phyloP scores from a whole-genome alignment of 305 asterid species.

The Solanum hybrid region DNA sequence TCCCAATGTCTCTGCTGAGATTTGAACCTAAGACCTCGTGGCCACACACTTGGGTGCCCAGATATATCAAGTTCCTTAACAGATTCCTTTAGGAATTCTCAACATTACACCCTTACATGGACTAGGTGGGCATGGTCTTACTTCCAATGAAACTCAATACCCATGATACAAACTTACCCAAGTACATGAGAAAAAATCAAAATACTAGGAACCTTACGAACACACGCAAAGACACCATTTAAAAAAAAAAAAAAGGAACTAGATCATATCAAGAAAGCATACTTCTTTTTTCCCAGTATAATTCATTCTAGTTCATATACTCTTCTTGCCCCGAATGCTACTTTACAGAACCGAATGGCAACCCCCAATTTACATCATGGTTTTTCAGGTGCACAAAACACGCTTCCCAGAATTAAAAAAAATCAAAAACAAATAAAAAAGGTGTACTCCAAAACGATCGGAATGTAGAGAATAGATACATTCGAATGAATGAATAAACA shows the following conservation, averaged over 20 bases:
- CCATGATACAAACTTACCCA: not conserved
- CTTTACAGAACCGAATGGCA: not conserved
- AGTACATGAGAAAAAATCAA: not conserved
- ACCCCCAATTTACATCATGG: not conserved
- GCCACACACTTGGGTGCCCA: not conserved
- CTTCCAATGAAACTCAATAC: not conserved
- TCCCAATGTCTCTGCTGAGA: not conserved
- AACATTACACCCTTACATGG: not conserved
- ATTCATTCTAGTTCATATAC: not conserved
- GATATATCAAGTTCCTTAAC: not conserved
- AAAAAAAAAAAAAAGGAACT: no score
- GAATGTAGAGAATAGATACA: not conserved
- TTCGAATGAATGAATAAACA: not conserved
- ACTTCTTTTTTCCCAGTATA: not conserved
- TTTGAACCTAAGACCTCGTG: not conserved
- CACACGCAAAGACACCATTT: no score
- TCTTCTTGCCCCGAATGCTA: not conserved
- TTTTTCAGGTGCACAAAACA: not conserved
- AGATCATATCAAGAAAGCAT: not conserved
- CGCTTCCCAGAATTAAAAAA: not conserved
- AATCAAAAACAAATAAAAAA: not conserved
- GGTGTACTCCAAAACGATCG: not conserved
- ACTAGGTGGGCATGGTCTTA: not conserved
- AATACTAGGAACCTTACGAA: no score
- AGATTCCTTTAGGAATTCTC: not conserved